Percentiles rank a stretch among this genome's conserved stretches.
These are phyloP conservation scores for Adansonia digitata DNA, from an alignment of 345 rosid genomes.

Conservation along the genomic window DNA sequence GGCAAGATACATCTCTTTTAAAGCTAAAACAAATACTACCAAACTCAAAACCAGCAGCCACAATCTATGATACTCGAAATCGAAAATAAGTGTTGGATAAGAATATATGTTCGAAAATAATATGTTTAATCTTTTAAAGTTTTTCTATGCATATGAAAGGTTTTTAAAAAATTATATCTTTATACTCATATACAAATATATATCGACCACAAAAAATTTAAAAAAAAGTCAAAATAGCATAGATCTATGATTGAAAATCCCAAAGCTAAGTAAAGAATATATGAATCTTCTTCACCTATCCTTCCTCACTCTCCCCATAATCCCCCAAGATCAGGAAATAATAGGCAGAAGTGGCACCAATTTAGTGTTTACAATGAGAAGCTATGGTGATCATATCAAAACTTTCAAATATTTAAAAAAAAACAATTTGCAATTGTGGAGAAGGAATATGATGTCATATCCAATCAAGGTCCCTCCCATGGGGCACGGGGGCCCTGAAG, in stretches of 20 bases:
- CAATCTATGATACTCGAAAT: no score
- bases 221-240: no score
- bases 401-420: background rate
- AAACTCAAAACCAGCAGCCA: background rate
- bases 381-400: background rate
- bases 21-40: background rate
- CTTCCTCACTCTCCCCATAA: no score
- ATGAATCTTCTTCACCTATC: background rate
- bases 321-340: slow-evolving; percentile 1
- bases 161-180: no score
- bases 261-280: background rate
- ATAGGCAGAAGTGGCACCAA: background rate
- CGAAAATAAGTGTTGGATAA: no score
- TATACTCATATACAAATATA: no score
- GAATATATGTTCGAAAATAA: no score
- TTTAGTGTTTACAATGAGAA: background rate
- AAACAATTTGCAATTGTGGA: background rate
- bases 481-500: slow-evolving; percentile 25
- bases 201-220: no score
- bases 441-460: slow-evolving; percentile 18
- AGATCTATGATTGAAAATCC: background rate
- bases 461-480: slow-evolving; percentile 18
- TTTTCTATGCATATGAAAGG: no score
- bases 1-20: background rate
- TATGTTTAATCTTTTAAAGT: no score